Conservation (phyloP, 352 stramenopile genomes). For the Globisporangium mamillatum region DNA sequence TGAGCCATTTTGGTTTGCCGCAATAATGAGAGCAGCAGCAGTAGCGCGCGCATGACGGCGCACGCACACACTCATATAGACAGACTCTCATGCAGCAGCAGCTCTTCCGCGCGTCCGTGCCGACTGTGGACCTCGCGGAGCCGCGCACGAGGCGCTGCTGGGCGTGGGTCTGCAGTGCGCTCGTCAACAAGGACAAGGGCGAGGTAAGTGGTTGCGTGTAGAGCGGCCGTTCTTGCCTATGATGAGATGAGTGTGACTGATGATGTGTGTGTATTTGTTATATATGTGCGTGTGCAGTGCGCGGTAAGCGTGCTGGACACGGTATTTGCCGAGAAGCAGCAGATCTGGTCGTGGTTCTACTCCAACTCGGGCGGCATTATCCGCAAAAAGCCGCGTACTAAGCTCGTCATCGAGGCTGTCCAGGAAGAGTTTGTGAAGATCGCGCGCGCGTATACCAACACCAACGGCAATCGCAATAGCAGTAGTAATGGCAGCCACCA, state of each 20-base stretch:
- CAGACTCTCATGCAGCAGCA: not conserved
- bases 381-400: constrained; percentile 52
- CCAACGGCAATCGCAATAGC: not conserved
- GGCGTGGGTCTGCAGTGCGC: constrained; percentile 65
- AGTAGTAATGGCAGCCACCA: not conserved
- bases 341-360: constrained; percentile 83
- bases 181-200: constrained; percentile 59
- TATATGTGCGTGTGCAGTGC: constrained; percentile 24
- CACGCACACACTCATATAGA: too few species aligned
- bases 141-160: constrained; percentile 47
- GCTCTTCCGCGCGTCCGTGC: constrained; percentile 50
- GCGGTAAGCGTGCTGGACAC: constrained; percentile 56
- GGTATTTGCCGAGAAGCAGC: constrained; percentile 69
- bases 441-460: constrained; percentile 25
- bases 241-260: not conserved
- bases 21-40: too few species aligned
- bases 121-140: constrained; percentile 50
- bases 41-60: too few species aligned
- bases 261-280: not conserved
- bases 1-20: too few species aligned
- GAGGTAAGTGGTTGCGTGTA: constrained; percentile 22
- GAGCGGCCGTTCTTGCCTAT: not conserved
- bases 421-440: constrained; percentile 36
- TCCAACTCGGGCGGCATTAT: constrained; percentile 46
- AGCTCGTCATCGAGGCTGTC: constrained; percentile 44